These are phyloP conservation scores for Blastocladiella emersonii DNA, from an alignment of 371 early-diverging fungal genomes.

Conservation along the genomic window DNA sequence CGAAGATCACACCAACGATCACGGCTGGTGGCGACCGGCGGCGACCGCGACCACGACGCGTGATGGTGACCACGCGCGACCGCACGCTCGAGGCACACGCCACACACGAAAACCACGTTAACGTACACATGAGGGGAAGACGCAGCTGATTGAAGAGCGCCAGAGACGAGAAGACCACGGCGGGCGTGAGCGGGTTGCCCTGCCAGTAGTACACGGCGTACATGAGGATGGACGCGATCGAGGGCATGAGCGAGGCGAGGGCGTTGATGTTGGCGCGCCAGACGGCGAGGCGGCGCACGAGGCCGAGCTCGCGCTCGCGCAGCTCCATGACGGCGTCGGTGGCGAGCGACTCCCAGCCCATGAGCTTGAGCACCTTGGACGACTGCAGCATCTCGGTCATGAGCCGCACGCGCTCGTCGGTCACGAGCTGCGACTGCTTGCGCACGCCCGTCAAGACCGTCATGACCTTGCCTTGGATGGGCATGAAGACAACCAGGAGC, in stretches of 20 bases:
- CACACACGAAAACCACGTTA: no score
- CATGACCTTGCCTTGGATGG: slow-evolving; percentile 29
- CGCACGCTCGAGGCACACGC: no score
- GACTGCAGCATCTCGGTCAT: slow-evolving; percentile 4
- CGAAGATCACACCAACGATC: no score
- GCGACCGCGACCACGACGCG: no score
- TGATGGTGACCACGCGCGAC: no score
- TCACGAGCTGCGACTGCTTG: neutral
- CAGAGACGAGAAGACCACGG: slow-evolving; percentile 72
- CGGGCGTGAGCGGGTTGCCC: slow-evolving; percentile 46
- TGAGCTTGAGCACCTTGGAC: slow-evolving; percentile 80
- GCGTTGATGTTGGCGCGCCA: slow-evolving; percentile 1
- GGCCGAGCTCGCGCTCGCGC: neutral
- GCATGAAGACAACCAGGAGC: slow-evolving; percentile 61
- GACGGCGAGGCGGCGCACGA: neutral
- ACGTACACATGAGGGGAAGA: slow-evolving; percentile 14
- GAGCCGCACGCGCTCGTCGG: slow-evolving; percentile 62
- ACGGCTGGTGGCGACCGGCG: no score
- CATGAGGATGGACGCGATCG: slow-evolving; percentile 68
- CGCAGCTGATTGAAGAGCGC: slow-evolving; percentile 82
- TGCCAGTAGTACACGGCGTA: slow-evolving; percentile 61
- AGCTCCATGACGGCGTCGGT: slow-evolving; percentile 22
- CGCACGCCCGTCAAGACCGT: neutral
- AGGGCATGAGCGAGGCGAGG: slow-evolving; percentile 40
- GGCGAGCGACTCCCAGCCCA: slow-evolving; percentile 61